Base-by-base conservation (phyloP, 2,329 filamentous ascomycete genomes). In the Lecanosticta acicola region DNA sequence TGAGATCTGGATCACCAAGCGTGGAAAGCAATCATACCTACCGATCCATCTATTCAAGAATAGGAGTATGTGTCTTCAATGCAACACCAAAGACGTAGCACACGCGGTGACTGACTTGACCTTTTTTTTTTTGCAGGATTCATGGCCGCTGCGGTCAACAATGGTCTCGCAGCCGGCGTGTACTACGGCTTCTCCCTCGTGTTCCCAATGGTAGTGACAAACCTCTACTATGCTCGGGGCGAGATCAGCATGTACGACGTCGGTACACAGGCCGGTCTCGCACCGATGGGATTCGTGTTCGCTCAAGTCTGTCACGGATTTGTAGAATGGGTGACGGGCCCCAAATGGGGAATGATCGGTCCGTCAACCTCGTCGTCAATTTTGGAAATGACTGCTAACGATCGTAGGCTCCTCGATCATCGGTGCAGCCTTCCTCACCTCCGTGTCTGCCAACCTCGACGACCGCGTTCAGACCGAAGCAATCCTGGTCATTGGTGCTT, bases 31-130 rank as follows among this genome's bases (percentile, higher is more conserved):
- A 9, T 50, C 56, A 17, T 58, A 56, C 36, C 44, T 58, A 10
- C 57, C 57, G 10, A 39, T 59, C n/a, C 56, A 59, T 41, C 47
- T 59, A n/a, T 59, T 59, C 48, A 55, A 51, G 45, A 59, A 59
- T 26, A n/a, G n/a, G n/a, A n/a, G n/a, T n/a, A n/a, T n/a, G n/a
- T n/a, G n/a, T n/a, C n/a, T n/a, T n/a, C n/a, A n/a, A n/a, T n/a
- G n/a, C n/a, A n/a, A n/a, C n/a, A n/a, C n/a, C n/a, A n/a, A n/a
- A n/a, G n/a, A n/a, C n/a, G n/a, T n/a, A n/a, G n/a, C n/a, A n/a
- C n/a, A n/a, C n/a, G n/a, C n/a, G n/a, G n/a, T n/a, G n/a, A n/a
- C n/a, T n/a, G n/a, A n/a, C n/a, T n/a, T n/a, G n/a, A n/a, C n/a
- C n/a, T n/a, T n/a, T n/a, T n/a, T n/a, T n/a, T n/a, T n/a, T n/a